Percentiles rank a stretch among this genome's conserved stretches.
These are phyloP conservation scores for Peterozyma toletana DNA, from an alignment of 805 yeast species.

Conservation along the genomic window DNA sequence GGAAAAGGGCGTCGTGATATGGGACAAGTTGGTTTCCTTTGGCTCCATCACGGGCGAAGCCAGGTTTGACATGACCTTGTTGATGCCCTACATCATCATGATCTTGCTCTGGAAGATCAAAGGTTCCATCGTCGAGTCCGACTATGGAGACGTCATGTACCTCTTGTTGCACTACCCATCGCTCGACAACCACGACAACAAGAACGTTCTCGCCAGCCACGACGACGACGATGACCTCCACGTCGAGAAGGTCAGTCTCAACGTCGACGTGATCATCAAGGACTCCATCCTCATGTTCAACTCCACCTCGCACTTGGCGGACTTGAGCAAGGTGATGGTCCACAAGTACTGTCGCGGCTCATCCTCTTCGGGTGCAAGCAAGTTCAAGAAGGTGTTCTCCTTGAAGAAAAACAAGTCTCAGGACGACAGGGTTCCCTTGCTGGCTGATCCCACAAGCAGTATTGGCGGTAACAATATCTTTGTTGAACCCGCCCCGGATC, in stretches of 20 bases:
- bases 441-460: neutral
- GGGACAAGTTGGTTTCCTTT: constrained; percentile 41
- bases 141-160: constrained; percentile 44
- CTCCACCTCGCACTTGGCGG: constrained; percentile 1
- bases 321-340: constrained; percentile 4
- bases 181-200: neutral
- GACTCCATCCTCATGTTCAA: constrained; percentile 6
- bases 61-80: constrained; percentile 18
- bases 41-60: constrained; percentile 11
- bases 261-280: neutral
- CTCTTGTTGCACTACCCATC: constrained; percentile 44
- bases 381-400: neutral
- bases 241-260: neutral
- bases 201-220: neutral
- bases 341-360: constrained; percentile 2
- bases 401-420: neutral
- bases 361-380: neutral
- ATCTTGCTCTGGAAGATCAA: constrained; percentile 35
- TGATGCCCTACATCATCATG: constrained; percentile 34
- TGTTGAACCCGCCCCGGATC: constrained; percentile 14
- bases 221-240: neutral
- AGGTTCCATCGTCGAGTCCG: constrained; percentile 35
- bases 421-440: neutral
- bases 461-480: neutral
- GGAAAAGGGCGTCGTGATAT: constrained; percentile 25